Evolutionary conservation across 2,329 filamentous ascomycete genomes (phyloP), one percentile per base, ranked within the genome.

Genomic region (Microcyclosporella mali): DNA sequence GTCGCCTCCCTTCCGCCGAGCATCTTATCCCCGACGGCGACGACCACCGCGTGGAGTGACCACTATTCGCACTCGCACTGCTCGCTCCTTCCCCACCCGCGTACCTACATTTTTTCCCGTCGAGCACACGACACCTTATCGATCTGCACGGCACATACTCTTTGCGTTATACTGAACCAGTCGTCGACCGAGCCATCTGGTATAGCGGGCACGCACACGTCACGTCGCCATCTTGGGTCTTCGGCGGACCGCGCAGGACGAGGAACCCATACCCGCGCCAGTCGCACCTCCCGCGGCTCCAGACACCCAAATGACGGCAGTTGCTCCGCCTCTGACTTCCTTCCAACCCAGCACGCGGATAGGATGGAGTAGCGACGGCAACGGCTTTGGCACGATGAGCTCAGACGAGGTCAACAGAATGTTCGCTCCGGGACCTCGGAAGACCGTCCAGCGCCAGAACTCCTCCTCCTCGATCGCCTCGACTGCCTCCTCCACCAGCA

Each of bases 391-490:
- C 71, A 75, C 83, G 62, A 85, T 88, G 80, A 86, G 84, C 69
- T 71, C 82, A 64, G 88, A 94, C 71, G 87, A 94, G 68, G 80
- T 84, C 54, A 81, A 84, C 70, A 83, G 84, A 66, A 89, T 94
- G 78, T 60, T 61, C 49, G 83, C 86, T 77, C 51, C 56, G 30
- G 55, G 54, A n/a, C 85, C 87, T 61, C 86, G 88, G 58, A 95
- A 95, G 71, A 82, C 77, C 62, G 75, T 88, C 49, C 86, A 90
- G 65, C 82, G 90, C 64, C 84, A 84, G 60, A 94, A 88, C 72
- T 97, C 90, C 28, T 92, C 88, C 45, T 94, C 88, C 3, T 95
- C 89, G 34, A 74, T 94, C 51, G 70, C 72, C 43, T 81, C 79
- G 16, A 69, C 68, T 43, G 79, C 80, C 37, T 78, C 71, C 31